Conservation (phyloP, 139 green algal species). For the Chlamydomonas eustigma region DNA sequence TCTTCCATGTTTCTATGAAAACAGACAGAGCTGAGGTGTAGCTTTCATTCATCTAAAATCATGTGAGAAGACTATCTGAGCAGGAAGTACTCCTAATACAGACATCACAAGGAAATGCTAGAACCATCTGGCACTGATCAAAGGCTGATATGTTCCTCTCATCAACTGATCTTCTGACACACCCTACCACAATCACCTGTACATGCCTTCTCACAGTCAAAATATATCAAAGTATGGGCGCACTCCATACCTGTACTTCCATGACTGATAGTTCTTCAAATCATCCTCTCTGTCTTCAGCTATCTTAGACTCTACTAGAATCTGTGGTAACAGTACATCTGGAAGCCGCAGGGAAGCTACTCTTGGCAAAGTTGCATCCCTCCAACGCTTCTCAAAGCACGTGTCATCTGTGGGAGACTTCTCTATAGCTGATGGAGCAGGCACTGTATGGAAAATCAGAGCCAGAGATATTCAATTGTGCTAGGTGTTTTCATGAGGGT, state of each 20-base stretch:
- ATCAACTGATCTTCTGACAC: neutral
- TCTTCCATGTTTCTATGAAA: no score
- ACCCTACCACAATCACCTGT: neutral
- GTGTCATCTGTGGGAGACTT: neutral
- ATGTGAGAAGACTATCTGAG: neutral
- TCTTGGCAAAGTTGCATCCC: neutral
- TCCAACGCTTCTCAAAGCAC: neutral
- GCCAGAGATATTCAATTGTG: neutral
- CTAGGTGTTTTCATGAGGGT: neutral
- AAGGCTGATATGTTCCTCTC: no score
- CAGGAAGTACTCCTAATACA: neutral
- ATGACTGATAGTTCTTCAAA: neutral
- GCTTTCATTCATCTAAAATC: no score
- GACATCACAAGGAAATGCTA: no score
- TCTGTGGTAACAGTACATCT: neutral
- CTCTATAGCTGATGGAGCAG: neutral
- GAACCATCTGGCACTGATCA: no score
- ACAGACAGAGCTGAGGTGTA: no score
- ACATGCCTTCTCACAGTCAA: neutral
- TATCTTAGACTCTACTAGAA: neutral
- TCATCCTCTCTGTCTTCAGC: neutral
- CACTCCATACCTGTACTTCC: slow-evolving; percentile 7
- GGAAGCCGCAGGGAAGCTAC: neutral
- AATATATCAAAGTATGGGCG: neutral
- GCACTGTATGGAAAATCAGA: neutral